phyloP scores from a whole-genome alignment of 2,329 filamentous ascomycete species.

The Xenosphaeropsis pyriputrescens region DNA sequence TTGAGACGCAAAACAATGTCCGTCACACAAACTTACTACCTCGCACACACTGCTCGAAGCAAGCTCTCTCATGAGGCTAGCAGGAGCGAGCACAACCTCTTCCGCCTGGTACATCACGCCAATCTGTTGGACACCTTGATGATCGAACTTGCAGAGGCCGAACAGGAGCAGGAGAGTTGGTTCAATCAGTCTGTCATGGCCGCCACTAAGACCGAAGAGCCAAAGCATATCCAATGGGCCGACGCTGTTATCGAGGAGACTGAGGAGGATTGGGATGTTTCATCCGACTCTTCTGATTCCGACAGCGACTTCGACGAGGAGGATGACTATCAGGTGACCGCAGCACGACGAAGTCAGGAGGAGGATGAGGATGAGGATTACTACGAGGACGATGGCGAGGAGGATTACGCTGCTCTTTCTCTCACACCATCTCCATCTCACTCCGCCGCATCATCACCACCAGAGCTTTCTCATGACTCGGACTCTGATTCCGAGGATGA shows the following conservation, averaged over 20 bases:
- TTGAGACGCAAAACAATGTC: slow-evolving; percentile 73
- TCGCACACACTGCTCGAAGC: slow-evolving; percentile 87
- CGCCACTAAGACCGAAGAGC: slow-evolving; percentile 40
- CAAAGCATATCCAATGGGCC: slow-evolving; percentile 74
- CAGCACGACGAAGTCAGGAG: slow-evolving; percentile 11
- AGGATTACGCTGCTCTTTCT: slow-evolving; percentile 49
- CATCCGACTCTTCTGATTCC: slow-evolving; percentile 41
- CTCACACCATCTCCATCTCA: slow-evolving; percentile 57
- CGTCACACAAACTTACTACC: slow-evolving; percentile 95
- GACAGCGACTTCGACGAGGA: slow-evolving; percentile 36
- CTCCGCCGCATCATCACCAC: slow-evolving; percentile 38
- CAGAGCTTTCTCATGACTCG: slow-evolving; percentile 56
- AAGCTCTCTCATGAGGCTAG: slow-evolving; percentile 92
- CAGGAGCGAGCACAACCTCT: slow-evolving; percentile 84
- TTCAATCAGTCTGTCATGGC: slow-evolving; percentile 91
- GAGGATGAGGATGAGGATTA: slow-evolving; percentile 23
- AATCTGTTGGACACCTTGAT: slow-evolving; percentile 95
- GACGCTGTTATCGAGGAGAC: slow-evolving; percentile 61
- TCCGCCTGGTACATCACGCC: slow-evolving; percentile 90
- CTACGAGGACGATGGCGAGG: slow-evolving; percentile 37
- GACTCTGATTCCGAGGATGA: slow-evolving; percentile 54
- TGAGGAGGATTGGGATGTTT: slow-evolving; percentile 55
- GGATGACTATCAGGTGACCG: slow-evolving; percentile 35
- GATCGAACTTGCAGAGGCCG: slow-evolving; percentile 81
- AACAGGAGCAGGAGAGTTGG: slow-evolving; percentile 91